A percentile compares a stretch with the other conserved stretches of the same genome.
Conservation (phyloP, 495 filamentous ascomycete genomes). For the Lasiosphaeriaceae sp. region DNA sequence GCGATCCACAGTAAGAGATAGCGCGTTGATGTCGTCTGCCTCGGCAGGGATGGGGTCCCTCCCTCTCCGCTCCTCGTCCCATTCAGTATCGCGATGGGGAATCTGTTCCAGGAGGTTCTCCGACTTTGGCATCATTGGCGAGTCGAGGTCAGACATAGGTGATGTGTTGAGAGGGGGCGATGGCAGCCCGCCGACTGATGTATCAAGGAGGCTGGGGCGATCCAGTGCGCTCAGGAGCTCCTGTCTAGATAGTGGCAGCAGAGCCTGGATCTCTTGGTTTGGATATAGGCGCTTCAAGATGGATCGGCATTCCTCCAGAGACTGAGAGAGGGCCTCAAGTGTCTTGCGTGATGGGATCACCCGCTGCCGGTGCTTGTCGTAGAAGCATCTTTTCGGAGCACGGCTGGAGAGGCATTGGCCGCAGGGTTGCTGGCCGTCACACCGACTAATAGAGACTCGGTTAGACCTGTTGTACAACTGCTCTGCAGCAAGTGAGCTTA, state of each 20-base stretch:
- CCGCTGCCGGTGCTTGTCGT: conserved; percentile 56
- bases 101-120: conserved; percentile 55
- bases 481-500: conserved; percentile 20
- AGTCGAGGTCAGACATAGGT: conserved; percentile 39
- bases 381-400: conserved; percentile 55
- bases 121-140: conserved; percentile 36
- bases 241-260: conserved; percentile 48
- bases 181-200: conserved; percentile 36
- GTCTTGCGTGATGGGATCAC: conserved; percentile 58
- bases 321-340: conserved; percentile 53
- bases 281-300: conserved; percentile 54
- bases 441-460: conserved; percentile 34
- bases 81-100: conserved; percentile 50
- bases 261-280: conserved; percentile 46
- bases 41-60: conserved; percentile 61
- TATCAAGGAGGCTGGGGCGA: conserved; percentile 34
- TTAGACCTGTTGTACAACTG: neutral
- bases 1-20: conserved; percentile 67
- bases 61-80: conserved; percentile 54
- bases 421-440: conserved; percentile 56
- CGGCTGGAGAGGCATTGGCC: conserved; percentile 55
- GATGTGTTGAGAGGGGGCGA: conserved; percentile 43
- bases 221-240: conserved; percentile 51
- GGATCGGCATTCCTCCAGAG: conserved; percentile 54
- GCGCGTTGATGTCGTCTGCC: conserved; percentile 76